Evolutionary conservation across 2,329 filamentous ascomycete genomes (phyloP).

Genomic region (Fusarium phyllophilum): DNA sequence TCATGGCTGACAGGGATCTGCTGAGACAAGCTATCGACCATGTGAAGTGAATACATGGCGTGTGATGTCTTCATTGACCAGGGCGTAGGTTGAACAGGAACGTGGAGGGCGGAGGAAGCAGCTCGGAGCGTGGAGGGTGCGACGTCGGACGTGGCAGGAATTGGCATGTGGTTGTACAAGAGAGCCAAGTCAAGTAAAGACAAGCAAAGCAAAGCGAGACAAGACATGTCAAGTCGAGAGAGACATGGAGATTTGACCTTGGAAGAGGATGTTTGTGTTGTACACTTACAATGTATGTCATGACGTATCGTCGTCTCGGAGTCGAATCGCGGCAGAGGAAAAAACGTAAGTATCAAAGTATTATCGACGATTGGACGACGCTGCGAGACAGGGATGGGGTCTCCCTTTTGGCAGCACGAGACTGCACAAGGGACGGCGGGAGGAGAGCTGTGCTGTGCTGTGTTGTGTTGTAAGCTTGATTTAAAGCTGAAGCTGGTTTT

Average conservation of each 20-base stretch:
- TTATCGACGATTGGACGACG: constrained; percentile 36
- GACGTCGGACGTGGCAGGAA: constrained; percentile 40
- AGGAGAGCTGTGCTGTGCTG: background rate
- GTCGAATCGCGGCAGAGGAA: constrained; percentile 30
- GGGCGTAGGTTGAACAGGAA: constrained; percentile 35
- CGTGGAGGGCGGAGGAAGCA: constrained; percentile 31
- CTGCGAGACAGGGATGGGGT: constrained; percentile 26
- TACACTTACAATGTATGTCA: constrained; percentile 55
- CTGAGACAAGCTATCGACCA: constrained; percentile 25
- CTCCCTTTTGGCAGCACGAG: constrained; percentile 24
- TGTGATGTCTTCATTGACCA: constrained; percentile 33
- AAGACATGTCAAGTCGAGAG: constrained; percentile 6
- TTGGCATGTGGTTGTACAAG: constrained; percentile 34
- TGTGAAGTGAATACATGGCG: constrained; percentile 35
- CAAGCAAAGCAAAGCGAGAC: background rate
- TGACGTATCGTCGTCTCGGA: constrained; percentile 47
- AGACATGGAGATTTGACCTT: constrained; percentile 26
- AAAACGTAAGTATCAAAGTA: background rate
- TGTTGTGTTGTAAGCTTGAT: constrained; percentile 7
- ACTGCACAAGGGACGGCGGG: constrained; percentile 11
- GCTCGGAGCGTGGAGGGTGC: constrained; percentile 29
- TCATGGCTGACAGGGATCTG: constrained; percentile 28
- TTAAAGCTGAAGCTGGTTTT: constrained; percentile 23
- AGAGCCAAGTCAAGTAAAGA: constrained; percentile 10
- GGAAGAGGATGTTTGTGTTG: constrained; percentile 25